phyloP scores from a whole-genome alignment of 2,329 filamentous ascomycete species.

The Allantophomopsis cytisporea region DNA sequence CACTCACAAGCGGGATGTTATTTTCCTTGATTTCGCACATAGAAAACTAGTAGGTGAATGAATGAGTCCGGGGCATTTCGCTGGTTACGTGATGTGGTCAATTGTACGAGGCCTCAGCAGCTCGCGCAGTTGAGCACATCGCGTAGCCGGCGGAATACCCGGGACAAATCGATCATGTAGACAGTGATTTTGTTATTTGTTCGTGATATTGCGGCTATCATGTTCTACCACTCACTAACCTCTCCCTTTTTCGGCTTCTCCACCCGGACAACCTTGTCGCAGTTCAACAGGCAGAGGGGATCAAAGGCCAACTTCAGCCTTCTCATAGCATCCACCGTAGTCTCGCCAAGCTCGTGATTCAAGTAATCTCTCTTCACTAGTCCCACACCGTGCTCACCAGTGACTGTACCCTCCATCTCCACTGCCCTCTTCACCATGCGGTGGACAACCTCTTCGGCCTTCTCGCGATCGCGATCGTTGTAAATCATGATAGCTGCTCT shows the following conservation, averaged over 20 bases:
- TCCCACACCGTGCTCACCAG: conserved; percentile 74
- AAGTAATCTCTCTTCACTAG: conserved; percentile 78
- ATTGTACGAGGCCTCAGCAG: no score
- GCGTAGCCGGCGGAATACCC: no score
- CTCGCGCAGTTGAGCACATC: no score
- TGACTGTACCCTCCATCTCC: conserved; percentile 75
- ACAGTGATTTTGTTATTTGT: no score
- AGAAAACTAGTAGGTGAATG: no score
- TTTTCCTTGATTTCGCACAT: no score
- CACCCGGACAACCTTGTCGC: conserved; percentile 54
- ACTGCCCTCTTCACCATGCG: conserved; percentile 78
- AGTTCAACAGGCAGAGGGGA: conserved; percentile 53
- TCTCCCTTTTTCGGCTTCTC: conserved; percentile 36
- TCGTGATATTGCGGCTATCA: no score
- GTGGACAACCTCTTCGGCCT: conserved; percentile 61
- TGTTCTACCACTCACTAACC: conserved; percentile 27
- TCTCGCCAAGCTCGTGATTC: conserved; percentile 60
- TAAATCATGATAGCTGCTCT: conserved; percentile 37
- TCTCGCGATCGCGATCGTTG: conserved; percentile 51
- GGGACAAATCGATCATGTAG: no score
- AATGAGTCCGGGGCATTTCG: no score
- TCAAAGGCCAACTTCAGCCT: conserved; percentile 76
- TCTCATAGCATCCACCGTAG: conserved; percentile 71
- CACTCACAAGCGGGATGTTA: no score
- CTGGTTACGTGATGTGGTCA: no score